These are phyloP conservation scores for Fistulinella cinereoalba DNA, from an alignment of 1,284 basidiomycete genomes.

Conservation along the genomic window DNA sequence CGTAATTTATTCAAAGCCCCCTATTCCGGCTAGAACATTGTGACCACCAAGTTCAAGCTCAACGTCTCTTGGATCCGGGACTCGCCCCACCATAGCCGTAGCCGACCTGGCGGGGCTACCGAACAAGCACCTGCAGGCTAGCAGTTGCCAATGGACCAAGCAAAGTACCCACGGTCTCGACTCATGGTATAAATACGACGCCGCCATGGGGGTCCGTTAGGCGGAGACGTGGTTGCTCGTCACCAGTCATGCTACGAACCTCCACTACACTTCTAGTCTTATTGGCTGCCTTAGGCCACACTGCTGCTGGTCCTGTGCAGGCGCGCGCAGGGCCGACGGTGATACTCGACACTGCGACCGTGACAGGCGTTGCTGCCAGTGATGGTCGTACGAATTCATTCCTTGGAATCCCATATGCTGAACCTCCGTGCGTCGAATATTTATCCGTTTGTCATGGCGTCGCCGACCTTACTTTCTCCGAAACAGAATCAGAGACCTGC, in stretches of 20 bases:
- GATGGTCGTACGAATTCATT: slow-evolving; percentile 22
- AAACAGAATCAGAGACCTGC: slow-evolving; percentile 24
- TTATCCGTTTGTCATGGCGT: background rate
- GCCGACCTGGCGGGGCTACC: too few species aligned
- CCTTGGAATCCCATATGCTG: slow-evolving; percentile 39
- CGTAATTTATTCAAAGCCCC: too few species aligned
- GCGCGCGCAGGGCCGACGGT: slow-evolving; percentile 15
- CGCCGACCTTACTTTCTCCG: background rate
- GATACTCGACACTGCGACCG: slow-evolving; percentile 27
- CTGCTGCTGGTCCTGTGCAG: background rate
- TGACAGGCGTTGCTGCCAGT: slow-evolving; percentile 19
- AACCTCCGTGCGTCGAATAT: slow-evolving; percentile 33
- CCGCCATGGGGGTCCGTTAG: too few species aligned
- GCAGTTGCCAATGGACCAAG: too few species aligned
- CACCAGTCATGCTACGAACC: background rate
- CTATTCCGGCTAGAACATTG: too few species aligned
- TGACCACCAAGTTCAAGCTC: too few species aligned
- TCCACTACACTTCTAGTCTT: background rate
- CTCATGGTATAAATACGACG: too few species aligned
- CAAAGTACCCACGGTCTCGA: too few species aligned
- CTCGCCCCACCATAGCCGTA: too few species aligned
- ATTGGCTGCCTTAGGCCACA: background rate
- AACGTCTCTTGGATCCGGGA: too few species aligned
- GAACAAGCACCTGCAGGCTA: too few species aligned
- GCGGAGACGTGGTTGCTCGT: too few species aligned